A percentile compares a stretch with the other conserved stretches of the same genome.
These are phyloP conservation scores for Plasmodium knowlesi DNA, from an alignment of 169 alveolate species.

Conservation along the genomic window DNA sequence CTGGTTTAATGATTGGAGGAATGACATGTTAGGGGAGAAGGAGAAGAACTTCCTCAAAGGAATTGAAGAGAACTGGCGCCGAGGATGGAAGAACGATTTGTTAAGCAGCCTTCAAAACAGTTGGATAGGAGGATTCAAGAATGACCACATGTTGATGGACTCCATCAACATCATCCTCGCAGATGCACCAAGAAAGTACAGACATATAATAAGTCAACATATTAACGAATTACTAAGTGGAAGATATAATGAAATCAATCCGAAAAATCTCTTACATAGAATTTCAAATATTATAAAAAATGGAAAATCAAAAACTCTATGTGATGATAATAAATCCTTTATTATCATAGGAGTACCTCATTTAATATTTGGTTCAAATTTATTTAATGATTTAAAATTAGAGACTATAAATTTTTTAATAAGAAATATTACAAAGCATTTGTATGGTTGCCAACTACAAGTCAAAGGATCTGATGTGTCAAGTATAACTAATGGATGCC, in stretches of 20 bases:
- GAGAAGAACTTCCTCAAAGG: neutral
- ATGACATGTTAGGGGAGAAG: neutral
- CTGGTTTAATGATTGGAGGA: neutral
- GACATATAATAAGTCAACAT: neutral
- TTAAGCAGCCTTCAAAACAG: neutral
- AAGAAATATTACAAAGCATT: slow-evolving; percentile 13
- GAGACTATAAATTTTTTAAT: slow-evolving; percentile 30
- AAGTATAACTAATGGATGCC: slow-evolving; percentile 17
- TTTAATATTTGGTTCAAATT: slow-evolving; percentile 16
- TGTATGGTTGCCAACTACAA: slow-evolving; percentile 1
- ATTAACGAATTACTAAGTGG: slow-evolving; percentile 50
- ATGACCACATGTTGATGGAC: slow-evolving; percentile 2
- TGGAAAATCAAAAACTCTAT: slow-evolving; percentile 19
- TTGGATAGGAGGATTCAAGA: neutral
- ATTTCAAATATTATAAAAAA: slow-evolving; percentile 31
- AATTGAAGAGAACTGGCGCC: neutral
- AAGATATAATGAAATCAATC: slow-evolving; percentile 23
- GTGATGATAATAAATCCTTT: slow-evolving; percentile 27
- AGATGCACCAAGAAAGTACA: neutral
- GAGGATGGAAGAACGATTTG: neutral
- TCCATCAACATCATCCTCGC: slow-evolving; percentile 3
- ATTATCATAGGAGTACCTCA: slow-evolving; percentile 41
- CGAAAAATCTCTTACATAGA: slow-evolving; percentile 15
- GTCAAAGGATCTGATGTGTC: neutral
- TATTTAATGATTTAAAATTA: slow-evolving; percentile 24